phyloP scores from a whole-genome alignment of 2,329 filamentous ascomycete species.

The Stachybotrys echinatus region DNA sequence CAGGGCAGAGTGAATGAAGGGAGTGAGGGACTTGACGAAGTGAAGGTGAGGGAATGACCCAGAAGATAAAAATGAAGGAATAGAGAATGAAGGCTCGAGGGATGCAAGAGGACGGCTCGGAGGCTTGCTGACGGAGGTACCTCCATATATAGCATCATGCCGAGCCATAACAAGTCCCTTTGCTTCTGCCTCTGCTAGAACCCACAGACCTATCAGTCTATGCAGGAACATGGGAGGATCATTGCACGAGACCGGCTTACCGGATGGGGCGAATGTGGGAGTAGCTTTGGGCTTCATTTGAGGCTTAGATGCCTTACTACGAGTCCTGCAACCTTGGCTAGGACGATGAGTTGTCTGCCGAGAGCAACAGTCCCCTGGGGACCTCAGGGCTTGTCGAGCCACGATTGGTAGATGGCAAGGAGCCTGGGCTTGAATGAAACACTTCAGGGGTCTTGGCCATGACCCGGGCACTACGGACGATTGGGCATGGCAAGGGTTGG shows the following conservation, averaged over 20 bases:
- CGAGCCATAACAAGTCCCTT: background rate
- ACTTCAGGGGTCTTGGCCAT: background rate
- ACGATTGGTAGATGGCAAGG: constrained; percentile 2
- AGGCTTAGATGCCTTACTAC: no score
- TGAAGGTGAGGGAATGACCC: background rate
- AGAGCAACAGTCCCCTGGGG: no score
- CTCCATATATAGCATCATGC: background rate
- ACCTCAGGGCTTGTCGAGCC: constrained; percentile 1
- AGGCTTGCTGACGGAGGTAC: background rate
- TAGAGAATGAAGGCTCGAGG: background rate
- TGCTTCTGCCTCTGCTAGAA: no score
- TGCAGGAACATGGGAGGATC: no score
- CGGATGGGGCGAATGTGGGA: no score
- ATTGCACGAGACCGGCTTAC: no score
- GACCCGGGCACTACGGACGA: no score
- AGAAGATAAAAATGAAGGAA: background rate
- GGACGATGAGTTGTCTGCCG: no score
- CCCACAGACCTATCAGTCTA: no score
- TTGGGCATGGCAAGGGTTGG: no score
- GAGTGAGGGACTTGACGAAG: background rate
- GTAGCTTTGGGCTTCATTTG: no score
- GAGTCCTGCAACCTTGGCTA: no score
- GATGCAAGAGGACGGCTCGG: background rate
- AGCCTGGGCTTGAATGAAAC: constrained; percentile 1
- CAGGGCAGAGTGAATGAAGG: constrained; percentile 3